These are phyloP conservation scores for Vararia minispora DNA, from an alignment of 768 basidiomycete species.

Conservation along the genomic window DNA sequence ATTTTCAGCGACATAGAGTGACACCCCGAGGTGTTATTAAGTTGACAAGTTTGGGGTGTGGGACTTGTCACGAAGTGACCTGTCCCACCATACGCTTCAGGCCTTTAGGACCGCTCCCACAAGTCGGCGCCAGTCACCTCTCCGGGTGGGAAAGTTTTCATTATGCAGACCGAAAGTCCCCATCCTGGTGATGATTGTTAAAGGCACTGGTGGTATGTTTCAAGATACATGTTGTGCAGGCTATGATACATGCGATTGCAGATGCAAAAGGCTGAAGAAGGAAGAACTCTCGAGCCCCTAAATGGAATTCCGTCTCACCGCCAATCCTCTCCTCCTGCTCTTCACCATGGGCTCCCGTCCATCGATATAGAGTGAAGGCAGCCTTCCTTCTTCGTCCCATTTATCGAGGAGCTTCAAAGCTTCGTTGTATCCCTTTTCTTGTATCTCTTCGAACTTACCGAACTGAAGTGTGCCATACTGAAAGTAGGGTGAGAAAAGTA, in stretches of 20 bases:
- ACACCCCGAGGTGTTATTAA: too few species aligned
- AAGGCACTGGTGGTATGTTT: neutral
- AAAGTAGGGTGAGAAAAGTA: neutral
- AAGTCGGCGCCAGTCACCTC: too few species aligned
- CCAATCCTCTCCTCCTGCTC: constrained; percentile 60
- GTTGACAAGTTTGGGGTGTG: too few species aligned
- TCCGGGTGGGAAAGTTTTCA: too few species aligned
- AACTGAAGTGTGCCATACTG: constrained; percentile 91
- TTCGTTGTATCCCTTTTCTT: constrained; percentile 68
- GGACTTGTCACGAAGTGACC: too few species aligned
- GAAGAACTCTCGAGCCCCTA: constrained; percentile 14
- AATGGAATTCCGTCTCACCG: constrained; percentile 68
- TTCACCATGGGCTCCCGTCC: constrained; percentile 34
- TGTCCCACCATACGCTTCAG: too few species aligned
- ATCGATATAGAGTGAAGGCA: constrained; percentile 68
- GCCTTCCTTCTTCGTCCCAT: constrained; percentile 72
- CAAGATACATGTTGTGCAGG: neutral
- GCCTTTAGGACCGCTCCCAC: too few species aligned
- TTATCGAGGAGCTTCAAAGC: constrained; percentile 60
- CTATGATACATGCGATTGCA: neutral
- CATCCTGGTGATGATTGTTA: neutral
- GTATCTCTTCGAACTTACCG: constrained; percentile 80
- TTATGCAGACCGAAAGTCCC: too few species aligned
- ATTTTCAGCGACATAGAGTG: too few species aligned
- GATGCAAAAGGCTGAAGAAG: neutral